A percentile compares a stretch with the other conserved stretches of the same genome.
Conservation (phyloP, 176 grass and related monocot genomes). For the Phoenix roebelenii region DNA sequence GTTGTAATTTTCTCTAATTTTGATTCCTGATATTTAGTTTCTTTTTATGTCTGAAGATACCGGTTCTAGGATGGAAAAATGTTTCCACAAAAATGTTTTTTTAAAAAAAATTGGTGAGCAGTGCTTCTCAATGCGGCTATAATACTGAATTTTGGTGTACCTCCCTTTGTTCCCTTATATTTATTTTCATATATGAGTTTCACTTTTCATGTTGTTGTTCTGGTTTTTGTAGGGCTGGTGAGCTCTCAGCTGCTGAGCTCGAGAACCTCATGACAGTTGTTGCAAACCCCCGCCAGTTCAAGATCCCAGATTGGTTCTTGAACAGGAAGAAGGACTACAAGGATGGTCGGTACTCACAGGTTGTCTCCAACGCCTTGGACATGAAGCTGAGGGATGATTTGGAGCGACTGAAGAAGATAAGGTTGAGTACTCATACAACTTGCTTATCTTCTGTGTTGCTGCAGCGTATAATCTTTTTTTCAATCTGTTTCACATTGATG, state of each 20-base stretch:
- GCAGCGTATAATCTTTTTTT: too few species aligned
- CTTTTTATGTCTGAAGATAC: too few species aligned
- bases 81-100: too few species aligned
- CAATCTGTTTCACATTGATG: too few species aligned
- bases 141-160: too few species aligned
- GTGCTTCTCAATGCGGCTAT: too few species aligned
- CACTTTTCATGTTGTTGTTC: neutral
- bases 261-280: slow-evolving; percentile 13
- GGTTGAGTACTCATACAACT: neutral
- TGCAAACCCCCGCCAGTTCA: slow-evolving; percentile 14
- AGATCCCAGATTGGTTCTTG: slow-evolving; percentile 14
- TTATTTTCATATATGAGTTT: neutral
- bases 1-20: too few species aligned
- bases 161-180: too few species aligned
- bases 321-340: slow-evolving; percentile 19
- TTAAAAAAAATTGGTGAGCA: too few species aligned
- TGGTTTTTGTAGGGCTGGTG: neutral
- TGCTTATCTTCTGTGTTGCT: too few species aligned
- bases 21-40: too few species aligned
- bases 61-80: too few species aligned
- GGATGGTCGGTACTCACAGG: slow-evolving; percentile 13
- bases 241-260: neutral
- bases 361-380: slow-evolving; percentile 14
- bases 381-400: slow-evolving; percentile 17
- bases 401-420: slow-evolving; percentile 17